Evolutionary conservation across 257 asterid species (phyloP), one percentile per base, ranked within the genome.

Genomic region (Gentiana macrophylla): DNA sequence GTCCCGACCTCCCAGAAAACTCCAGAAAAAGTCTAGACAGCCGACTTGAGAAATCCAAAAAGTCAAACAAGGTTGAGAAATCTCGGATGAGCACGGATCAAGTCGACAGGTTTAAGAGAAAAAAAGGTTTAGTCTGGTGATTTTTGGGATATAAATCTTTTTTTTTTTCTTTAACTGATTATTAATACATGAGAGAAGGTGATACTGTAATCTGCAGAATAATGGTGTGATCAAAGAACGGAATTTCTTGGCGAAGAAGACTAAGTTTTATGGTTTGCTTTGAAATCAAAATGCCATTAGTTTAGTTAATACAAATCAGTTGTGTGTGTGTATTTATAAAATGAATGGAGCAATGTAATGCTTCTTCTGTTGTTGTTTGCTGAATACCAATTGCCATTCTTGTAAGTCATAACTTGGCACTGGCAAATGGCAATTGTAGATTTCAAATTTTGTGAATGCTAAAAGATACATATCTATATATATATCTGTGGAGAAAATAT

Each of bases 11-110:
- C 70, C 84, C 95, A 1, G 97, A 86, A 67, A 63, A 78, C 62
- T 90, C 97, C 33, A 82, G 96, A 66, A 90, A 90, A 84, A 86
- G 97, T 67, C 76, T 86, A 80, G 95, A 86, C 53, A 90, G 96
- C 70, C 82, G 94, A 53, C 94, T 90, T 49, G 96, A 86, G 74
- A 86, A 86, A 76, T 78, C 94, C 46, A 90, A 90, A 90, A 90
- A 86, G 70, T 55, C 81, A 32, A 82, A 77, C 64, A 80, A 82
- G 76, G 81, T 90, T 37, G 96, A 86, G 63, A 90, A 90, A 56
- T 86, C 96, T 12, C 72, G 94, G 57, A 86, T 84, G 97, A 90
- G 95, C 68, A 89, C 94, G 9, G 94, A 88, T 56, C 87, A 78
- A 8, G 79, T 89, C 1, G 97, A 90, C 68, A 82, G 93, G 77